Evolutionary conservation across 2,329 filamentous ascomycete species (phyloP), one percentile per base, ranked within the genome.

Genomic region (Tolypocladium endophyticum): DNA sequence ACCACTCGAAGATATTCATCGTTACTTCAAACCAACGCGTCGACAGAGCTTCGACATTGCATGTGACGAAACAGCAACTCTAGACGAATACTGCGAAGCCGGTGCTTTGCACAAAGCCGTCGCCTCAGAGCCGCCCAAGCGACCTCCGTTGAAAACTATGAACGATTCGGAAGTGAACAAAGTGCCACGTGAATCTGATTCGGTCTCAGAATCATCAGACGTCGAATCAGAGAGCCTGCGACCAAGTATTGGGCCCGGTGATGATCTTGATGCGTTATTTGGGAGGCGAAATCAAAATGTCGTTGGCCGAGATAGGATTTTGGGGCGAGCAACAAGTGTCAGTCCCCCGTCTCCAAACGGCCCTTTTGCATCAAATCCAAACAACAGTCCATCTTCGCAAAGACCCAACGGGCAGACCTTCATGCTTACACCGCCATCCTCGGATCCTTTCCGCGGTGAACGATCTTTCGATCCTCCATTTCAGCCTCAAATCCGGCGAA

Each of bases 31-130:
- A 33, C 62, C 67, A 9, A 63, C 58, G 20, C 58, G 59, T 16
- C 59, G 63, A 18, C 55, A 65, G 20, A 64, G 67, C 23, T 71
- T 75, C 50, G 62, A 70, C 23, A 75, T 75, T 63, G 70, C 70
- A 56, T 68, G 63, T 33, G 73, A 75, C 62, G 65, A 71, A 41
- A 73, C 72, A 20, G 71, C 71, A 47, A 73, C 67, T n/a, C 23
- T 16, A 0, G 38, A 18, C 33, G 38, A 39, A 16, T 8, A n/a
- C 3, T 3, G 23, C n/a, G 43, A 39, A 45, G 16, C 39, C 6
- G 6, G 23, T 11, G 39, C n/a, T 6, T 23, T 30, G n/a, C 14
- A 12, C 2, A 30, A 45, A 30, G n/a, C 45, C 11, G 23, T 14
- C 9, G 23, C 43, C 1, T 20, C 41, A 2, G 38, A 45, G 4